Evolutionary conservation across 2,329 filamentous ascomycete genomes (phyloP), one percentile per base, ranked within the genome.

Genomic region (Alternaria brassicicola): DNA sequence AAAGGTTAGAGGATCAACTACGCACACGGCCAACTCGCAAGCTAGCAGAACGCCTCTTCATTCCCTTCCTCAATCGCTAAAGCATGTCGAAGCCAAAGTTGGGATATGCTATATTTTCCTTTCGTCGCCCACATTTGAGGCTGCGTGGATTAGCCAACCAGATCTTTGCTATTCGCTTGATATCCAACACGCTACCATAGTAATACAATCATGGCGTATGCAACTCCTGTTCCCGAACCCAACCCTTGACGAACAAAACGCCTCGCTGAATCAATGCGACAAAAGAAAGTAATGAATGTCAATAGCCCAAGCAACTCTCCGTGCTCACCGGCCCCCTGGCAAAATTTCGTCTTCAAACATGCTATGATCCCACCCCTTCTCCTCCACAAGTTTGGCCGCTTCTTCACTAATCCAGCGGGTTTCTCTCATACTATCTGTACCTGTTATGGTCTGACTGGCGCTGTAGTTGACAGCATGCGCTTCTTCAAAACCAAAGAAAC

Each of bases 331-430:
- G 35, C 42, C 47, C n/a, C 21, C 43, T 23, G 25, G 52, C 46
- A 60, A 42, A 21, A 67, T 36, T 59, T 70, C 66, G 35, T 73
- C 71, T 43, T 69, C 61, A 10, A 58, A 54, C 64, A 73, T 73
- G 17, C 69, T 68, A 46, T 66, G 60, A 46, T 68, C 70, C 64
- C 66, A 64, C 10, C 55, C 60, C 6, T 53, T 57, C 21, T 71
- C 62, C 43, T 69, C 64, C 30, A 52, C 46, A 13, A 57, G 42
- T n/a, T 38, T 53, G 4, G 59, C 55, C 39, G 55, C 46, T 35
- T 49, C 52, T 33, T 46, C 63, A 35, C 61, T 62, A 52, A 50
- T 33, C 51, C 55, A 55, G 39, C 41, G 36, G 26, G 19, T 45
- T 42, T 55, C 55, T n/a, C 13, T 33, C 8, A 43, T 31, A 13